Evolutionary conservation across 768 basidiomycete genomes (phyloP).

Genomic region (Lactarius psammicola): DNA sequence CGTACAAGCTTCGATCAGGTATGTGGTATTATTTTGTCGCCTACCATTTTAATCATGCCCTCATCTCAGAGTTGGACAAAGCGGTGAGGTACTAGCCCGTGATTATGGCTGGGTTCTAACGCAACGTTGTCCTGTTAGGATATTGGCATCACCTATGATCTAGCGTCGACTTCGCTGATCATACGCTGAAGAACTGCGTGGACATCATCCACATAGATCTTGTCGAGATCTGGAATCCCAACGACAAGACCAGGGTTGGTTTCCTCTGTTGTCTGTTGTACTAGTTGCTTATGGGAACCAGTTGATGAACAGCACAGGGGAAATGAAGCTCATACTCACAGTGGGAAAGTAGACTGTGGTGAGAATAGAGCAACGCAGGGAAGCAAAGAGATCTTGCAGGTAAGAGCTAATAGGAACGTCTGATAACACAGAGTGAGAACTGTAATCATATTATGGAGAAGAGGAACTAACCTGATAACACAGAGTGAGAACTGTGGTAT

Average conservation of each 20-base stretch:
- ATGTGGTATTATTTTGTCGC: neutral
- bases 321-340: too few relatives aligned
- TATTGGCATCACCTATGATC: constrained; percentile 14
- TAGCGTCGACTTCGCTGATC: neutral
- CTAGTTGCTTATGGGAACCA: neutral
- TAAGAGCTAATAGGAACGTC: too few relatives aligned
- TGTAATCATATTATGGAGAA: too few relatives aligned
- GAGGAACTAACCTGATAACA: too few relatives aligned
- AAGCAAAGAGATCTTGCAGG: too few relatives aligned
- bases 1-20: constrained; percentile 11
- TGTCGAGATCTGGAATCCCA: constrained; percentile 13
- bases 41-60: too few relatives aligned
- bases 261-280: neutral
- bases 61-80: neutral
- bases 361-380: too few relatives aligned
- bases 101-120: neutral
- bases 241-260: neutral
- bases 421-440: too few relatives aligned
- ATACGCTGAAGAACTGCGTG: neutral
- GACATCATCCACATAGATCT: constrained; percentile 9
- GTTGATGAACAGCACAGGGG: too few relatives aligned
- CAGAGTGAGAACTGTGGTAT: too few relatives aligned
- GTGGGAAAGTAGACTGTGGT: too few relatives aligned
- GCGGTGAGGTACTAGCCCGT: neutral
- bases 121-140: neutral